Evolutionary conservation across 805 yeast genomes (phyloP).

Genomic region (Saccharomycopsis guyanensis): DNA sequence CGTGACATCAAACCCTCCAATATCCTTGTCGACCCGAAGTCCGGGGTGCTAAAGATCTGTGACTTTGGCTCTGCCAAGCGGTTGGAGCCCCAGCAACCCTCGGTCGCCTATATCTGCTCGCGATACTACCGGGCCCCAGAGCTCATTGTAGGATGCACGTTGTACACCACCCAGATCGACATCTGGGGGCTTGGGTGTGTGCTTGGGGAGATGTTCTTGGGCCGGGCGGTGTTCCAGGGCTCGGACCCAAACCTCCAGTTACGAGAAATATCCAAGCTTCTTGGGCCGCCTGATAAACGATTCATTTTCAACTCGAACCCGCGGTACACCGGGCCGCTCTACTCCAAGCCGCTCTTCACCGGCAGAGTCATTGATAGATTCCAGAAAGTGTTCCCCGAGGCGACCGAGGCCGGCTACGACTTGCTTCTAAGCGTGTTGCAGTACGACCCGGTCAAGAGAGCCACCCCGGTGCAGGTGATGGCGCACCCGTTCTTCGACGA

Average conservation of each 20-base stretch:
- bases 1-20: slow-evolving; percentile 82
- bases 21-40: slow-evolving; percentile 64
- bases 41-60: slow-evolving; percentile 64
- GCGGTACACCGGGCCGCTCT: slow-evolving; percentile 67
- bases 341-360: slow-evolving; percentile 53
- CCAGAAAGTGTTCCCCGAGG: slow-evolving; percentile 61
- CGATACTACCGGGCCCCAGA: slow-evolving; percentile 97
- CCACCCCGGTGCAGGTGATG: slow-evolving; percentile 73
- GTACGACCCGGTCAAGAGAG: slow-evolving; percentile 81
- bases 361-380: slow-evolving; percentile 51
- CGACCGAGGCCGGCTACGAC: slow-evolving; percentile 82
- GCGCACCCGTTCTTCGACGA: slow-evolving; percentile 88
- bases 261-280: slow-evolving; percentile 78
- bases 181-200: slow-evolving; percentile 98
- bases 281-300: slow-evolving; percentile 79
- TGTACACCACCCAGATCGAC: slow-evolving; percentile 86
- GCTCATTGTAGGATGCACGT: slow-evolving; percentile 80
- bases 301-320: slow-evolving; percentile 72
- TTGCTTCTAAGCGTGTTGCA: slow-evolving; percentile 73
- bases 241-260: slow-evolving; percentile 81
- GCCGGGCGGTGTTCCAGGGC: slow-evolving; percentile 94
- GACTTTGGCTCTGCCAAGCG: slow-evolving; percentile 84
- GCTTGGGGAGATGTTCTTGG: slow-evolving; percentile 86
- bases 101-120: slow-evolving; percentile 92
- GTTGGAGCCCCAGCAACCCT: slow-evolving; percentile 71